Evolutionary conservation across 2,329 filamentous ascomycete species (phyloP), one percentile per base, ranked within the genome.

Genomic region (Penicillium oxalicum): DNA sequence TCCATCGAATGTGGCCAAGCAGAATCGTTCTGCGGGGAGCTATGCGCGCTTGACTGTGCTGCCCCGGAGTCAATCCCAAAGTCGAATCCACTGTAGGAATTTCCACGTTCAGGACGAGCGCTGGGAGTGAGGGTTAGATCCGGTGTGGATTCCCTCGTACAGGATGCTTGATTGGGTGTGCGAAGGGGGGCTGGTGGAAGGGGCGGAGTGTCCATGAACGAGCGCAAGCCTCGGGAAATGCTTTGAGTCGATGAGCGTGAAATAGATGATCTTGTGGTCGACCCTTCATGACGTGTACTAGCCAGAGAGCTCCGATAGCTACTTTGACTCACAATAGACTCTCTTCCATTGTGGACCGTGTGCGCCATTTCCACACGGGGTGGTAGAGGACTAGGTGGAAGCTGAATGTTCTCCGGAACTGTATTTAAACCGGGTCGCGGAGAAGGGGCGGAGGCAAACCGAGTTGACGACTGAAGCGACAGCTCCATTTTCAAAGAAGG

Each of bases 251-350:
- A 70, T 5, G 66, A 67, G 48, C 66, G 58, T 13, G 65, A 60
- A 2, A 65, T 66, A 1, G 68, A 70, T 5, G 66, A 67, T 49
- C 66, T 57, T 13, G 65, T 60, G 1, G 65, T 67, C 8, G 67
- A 70, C 53, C 49, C 64, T 45, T 63, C 66, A 51, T 70, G 66
- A 6, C 66, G 65, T 13, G 63, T 64, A 48, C 69, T 72, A n/a
- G 65, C 64, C 28, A 69, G 55, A 1, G 70, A 73, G 0, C 70
- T 69, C 18, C 68, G 61, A 47, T 70, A 71, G 48, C 70, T 72
- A 44, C 69, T 69, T 36, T 61, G 65, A 47, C 65, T 69, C 24
- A 64, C 65, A 12, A 61, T 53, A 1, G 67, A 70, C 8, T 62
- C 56, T 1, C 49, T 57, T 4, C 56, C 57, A 4, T 45, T 41